Evolutionary conservation across 1,284 basidiomycete species (phyloP).

Genomic region (Cryptococcus jaspeensis): DNA sequence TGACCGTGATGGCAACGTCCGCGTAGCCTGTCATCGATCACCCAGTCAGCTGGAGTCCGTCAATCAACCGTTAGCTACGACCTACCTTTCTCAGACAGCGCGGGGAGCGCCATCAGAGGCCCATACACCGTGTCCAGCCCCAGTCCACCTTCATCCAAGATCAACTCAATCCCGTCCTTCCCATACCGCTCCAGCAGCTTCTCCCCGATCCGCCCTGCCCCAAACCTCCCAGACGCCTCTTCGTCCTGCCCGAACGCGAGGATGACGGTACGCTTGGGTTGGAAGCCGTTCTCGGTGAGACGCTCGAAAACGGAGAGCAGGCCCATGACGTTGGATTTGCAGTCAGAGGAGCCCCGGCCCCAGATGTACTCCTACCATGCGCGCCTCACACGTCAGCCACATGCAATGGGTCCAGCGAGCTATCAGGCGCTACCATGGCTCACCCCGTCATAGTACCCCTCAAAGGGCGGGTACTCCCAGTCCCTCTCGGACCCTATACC

Average conservation of each 20-base stretch:
- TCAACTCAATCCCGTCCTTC: slow-evolving; percentile 12
- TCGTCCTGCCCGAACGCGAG: slow-evolving; percentile 30
- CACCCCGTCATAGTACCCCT: slow-evolving; percentile 10
- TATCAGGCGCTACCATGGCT: neutral
- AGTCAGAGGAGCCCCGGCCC: slow-evolving; percentile 17
- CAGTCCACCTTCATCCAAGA: slow-evolving; percentile 16
- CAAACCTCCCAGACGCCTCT: slow-evolving; percentile 50
- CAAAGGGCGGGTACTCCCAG: slow-evolving; percentile 16
- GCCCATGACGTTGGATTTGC: slow-evolving; percentile 17
- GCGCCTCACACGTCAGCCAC: neutral
- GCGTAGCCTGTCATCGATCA: slow-evolving; percentile 33
- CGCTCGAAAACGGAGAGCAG: slow-evolving; percentile 13
- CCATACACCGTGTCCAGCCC: slow-evolving; percentile 9
- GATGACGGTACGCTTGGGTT: slow-evolving; percentile 51
- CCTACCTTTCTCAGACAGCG: slow-evolving; percentile 12
- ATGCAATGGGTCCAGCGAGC: neutral
- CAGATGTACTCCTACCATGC: slow-evolving; percentile 12
- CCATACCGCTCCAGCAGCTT: slow-evolving; percentile 22
- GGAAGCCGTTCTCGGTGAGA: slow-evolving; percentile 41
- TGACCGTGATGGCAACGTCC: slow-evolving; percentile 20
- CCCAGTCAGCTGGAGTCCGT: slow-evolving; percentile 10
- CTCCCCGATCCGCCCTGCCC: slow-evolving; percentile 16
- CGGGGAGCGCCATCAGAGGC: neutral
- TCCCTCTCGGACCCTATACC: neutral
- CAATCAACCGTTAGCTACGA: slow-evolving; percentile 26